Percentiles rank a stretch among this genome's conserved stretches.
phyloP scores from a whole-genome alignment of 805 yeast genomes.

The Lipomyces oligophaga region DNA sequence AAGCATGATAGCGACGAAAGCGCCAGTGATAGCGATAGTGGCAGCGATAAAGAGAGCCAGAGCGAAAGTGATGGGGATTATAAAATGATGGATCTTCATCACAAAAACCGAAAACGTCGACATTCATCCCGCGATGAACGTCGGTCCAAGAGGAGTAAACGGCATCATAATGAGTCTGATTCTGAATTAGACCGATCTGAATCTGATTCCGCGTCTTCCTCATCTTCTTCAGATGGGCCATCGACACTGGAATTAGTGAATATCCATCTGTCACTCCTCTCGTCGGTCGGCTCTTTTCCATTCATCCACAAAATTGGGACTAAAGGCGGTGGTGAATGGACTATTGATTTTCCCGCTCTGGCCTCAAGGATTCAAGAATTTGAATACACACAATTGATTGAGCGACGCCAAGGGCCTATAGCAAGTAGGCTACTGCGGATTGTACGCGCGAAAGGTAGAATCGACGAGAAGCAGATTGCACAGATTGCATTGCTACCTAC shows the following conservation, averaged over 20 bases:
- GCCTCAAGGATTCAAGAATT: constrained; percentile 32
- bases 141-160: constrained; percentile 1
- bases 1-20: background rate
- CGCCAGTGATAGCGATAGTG: background rate
- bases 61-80: too few species aligned
- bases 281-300: constrained; percentile 48
- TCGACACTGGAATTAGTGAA: constrained; percentile 14
- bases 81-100: too few species aligned
- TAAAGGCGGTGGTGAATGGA: constrained; percentile 50
- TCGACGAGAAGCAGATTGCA: constrained; percentile 74
- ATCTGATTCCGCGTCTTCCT: background rate
- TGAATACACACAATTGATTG: constrained; percentile 38
- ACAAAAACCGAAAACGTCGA: too few species aligned
- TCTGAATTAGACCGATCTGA: constrained; percentile 1
- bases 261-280: constrained; percentile 62
- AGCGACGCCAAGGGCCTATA: constrained; percentile 42
- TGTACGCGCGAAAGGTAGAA: constrained; percentile 61
- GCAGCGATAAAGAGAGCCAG: background rate
- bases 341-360: constrained; percentile 38
- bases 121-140: too few species aligned
- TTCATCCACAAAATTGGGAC: constrained; percentile 55
- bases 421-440: constrained; percentile 75
- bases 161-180: background rate
- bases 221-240: constrained; percentile 6
- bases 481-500: constrained; percentile 74